Conservation (phyloP, 306 rosid species). For the Luffa acutangula region DNA sequence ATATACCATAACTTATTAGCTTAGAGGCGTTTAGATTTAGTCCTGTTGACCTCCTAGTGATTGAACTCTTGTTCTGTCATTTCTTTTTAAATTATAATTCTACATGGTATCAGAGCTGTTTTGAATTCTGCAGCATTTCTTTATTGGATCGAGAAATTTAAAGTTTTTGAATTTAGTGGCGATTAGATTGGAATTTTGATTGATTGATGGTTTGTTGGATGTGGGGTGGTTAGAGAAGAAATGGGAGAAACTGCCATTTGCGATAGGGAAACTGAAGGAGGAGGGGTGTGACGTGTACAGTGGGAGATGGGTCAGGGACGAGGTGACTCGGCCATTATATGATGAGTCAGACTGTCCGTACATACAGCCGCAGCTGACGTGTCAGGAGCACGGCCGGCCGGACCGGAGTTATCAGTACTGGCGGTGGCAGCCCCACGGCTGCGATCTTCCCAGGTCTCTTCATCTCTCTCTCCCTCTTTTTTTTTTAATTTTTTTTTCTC, state of each 20-base stretch:
- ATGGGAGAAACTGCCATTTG: conserved; percentile 40
- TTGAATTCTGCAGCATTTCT: no score
- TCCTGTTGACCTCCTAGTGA: not conserved
- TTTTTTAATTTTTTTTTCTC: not conserved
- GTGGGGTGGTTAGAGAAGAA: conserved; percentile 27
- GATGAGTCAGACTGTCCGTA: conserved; percentile 94
- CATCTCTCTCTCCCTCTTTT: not conserved
- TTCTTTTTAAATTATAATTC: no score
- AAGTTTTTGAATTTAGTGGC: not conserved
- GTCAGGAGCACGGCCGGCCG: conserved; percentile 79
- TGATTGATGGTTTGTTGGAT: not conserved
- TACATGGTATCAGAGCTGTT: no score
- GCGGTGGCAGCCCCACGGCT: conserved; percentile 90
- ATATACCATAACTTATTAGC: not conserved
- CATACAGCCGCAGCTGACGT: conserved; percentile 89
- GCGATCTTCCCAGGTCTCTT: conserved; percentile 71
- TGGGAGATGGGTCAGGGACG: conserved; percentile 84
- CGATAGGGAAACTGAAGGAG: conserved; percentile 32
- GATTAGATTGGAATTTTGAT: not conserved
- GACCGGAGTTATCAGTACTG: conserved; percentile 60
- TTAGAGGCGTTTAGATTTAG: not conserved
- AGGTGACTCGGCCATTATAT: conserved; percentile 52
- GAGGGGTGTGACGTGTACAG: conserved; percentile 65
- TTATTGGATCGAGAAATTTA: no score
- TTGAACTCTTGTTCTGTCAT: not conserved